Percentiles rank a stretch among this genome's conserved stretches.
phyloP scores from a whole-genome alignment of 2,329 filamentous ascomycete species.

The Penicillium aurantiogriseum region DNA sequence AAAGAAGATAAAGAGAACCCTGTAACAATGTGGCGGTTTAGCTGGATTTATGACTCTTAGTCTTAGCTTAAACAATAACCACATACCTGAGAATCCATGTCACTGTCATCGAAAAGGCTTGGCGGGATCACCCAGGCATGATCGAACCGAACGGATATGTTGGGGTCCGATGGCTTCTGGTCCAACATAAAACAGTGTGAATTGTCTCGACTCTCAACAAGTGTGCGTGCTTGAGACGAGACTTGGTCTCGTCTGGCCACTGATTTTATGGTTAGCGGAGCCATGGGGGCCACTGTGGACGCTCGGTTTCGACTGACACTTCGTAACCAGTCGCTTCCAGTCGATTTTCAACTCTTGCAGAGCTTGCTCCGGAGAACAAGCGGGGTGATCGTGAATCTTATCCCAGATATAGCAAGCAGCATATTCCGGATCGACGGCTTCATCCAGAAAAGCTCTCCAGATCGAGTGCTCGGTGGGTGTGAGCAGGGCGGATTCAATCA shows the following conservation, averaged over 20 bases:
- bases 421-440: slow-evolving; percentile 2
- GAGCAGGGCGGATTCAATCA: slow-evolving; percentile 9
- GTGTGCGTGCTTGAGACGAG: neutral
- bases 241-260: neutral
- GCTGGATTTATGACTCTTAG: no score
- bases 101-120: slow-evolving; percentile 6
- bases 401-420: slow-evolving; percentile 6
- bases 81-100: slow-evolving; percentile 6
- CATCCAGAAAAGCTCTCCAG: slow-evolving; percentile 3
- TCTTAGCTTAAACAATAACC: no score
- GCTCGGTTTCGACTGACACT: neutral
- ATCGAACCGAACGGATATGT: neutral
- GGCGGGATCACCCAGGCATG: slow-evolving; percentile 9
- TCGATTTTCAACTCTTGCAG: neutral
- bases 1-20: no score
- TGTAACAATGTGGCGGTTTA: no score
- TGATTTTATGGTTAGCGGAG: neutral
- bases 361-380: neutral
- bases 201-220: neutral
- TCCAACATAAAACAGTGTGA: slow-evolving; percentile 2
- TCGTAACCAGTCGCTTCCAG: neutral
- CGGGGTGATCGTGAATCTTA: neutral
- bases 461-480: slow-evolving; percentile 8
- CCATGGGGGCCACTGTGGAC: neutral
- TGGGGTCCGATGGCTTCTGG: neutral